Conservation (phyloP, 768 basidiomycete species). For the Pholiota molesta region DNA sequence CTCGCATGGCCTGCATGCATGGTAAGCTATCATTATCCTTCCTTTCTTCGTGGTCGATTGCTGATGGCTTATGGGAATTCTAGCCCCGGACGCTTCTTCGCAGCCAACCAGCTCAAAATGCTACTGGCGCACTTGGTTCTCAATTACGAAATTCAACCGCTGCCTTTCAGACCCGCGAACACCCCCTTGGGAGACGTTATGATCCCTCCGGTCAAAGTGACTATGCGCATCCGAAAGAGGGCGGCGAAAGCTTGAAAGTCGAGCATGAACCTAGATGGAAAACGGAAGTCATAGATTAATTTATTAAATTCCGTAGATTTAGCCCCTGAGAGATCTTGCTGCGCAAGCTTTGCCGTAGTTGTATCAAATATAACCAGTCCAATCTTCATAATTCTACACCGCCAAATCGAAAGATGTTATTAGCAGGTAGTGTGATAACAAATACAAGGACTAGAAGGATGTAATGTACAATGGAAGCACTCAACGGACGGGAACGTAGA, state of each 20-base stretch:
- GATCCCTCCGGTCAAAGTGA: neutral
- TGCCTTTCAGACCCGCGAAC: neutral
- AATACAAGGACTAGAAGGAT: neutral
- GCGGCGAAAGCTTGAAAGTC: neutral
- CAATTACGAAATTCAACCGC: neutral
- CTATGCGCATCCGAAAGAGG: neutral
- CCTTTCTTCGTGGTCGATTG: neutral
- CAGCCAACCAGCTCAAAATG: neutral
- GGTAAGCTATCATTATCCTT: neutral
- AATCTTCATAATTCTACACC: too few species aligned
- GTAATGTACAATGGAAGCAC: neutral
- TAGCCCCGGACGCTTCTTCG: neutral
- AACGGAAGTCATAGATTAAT: too few species aligned
- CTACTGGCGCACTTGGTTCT: neutral
- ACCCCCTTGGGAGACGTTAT: neutral
- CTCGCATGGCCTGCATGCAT: neutral
- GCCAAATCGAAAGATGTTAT: too few species aligned
- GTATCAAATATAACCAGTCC: too few species aligned
- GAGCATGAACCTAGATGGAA: too few species aligned
- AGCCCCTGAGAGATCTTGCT: too few species aligned
- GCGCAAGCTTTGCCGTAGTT: too few species aligned
- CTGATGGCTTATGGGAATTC: neutral
- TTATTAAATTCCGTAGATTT: too few species aligned
- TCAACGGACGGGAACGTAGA: conserved; percentile 48
- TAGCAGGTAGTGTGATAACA: too few species aligned